Conservation (phyloP, 768 basidiomycete genomes). For the Leccinum uliginosum region DNA sequence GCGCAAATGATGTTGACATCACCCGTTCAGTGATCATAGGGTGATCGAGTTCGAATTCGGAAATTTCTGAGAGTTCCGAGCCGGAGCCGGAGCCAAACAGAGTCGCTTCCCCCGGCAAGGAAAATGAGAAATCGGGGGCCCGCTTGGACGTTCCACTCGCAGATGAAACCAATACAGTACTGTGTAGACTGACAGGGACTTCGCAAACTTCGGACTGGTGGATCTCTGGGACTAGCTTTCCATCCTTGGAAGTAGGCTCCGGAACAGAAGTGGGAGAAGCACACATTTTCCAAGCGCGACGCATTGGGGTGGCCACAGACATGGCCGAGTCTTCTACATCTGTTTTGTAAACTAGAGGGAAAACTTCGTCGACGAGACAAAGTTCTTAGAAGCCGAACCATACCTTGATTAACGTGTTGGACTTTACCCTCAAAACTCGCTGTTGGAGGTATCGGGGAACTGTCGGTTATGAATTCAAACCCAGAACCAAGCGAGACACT, state of each 20-base stretch:
- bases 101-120: not conserved
- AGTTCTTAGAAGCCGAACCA: not conserved
- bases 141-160: not conserved
- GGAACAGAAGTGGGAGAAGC: not conserved
- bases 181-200: not conserved
- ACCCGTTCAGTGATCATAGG: not conserved
- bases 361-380: not conserved
- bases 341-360: constrained; percentile 27
- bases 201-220: not conserved
- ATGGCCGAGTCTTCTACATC: constrained; percentile 14
- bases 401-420: constrained; percentile 29
- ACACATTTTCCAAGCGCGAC: not conserved
- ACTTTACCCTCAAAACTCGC: constrained; percentile 32
- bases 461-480: constrained; percentile 18
- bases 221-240: not conserved
- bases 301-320: not conserved
- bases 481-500: constrained; percentile 27
- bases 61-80: constrained; percentile 31
- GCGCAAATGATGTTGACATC: not conserved
- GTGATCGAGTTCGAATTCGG: constrained; percentile 23
- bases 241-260: not conserved
- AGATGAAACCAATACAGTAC: not conserved
- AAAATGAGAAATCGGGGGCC: not conserved
- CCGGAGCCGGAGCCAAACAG: constrained; percentile 19
- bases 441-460: constrained; percentile 19